Base-by-base conservation (phyloP, 2,329 filamentous ascomycete species). In the Trichoderma sp. region DNA sequence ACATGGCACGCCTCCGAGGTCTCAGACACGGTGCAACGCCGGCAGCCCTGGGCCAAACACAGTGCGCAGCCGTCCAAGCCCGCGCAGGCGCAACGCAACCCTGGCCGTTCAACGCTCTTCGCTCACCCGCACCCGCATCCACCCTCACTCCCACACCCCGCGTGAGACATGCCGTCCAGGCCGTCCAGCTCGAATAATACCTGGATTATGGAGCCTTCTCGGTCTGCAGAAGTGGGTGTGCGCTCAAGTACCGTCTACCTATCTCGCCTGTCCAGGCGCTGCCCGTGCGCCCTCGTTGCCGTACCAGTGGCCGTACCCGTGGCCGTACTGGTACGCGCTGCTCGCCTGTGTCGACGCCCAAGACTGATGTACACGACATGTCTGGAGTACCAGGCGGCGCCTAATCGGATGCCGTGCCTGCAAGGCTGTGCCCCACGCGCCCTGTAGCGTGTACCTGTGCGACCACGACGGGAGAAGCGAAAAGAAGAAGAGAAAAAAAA, bases 321-420 rank as follows among this genome's bases (percentile, higher is more conserved):
- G 56, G 10, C 59, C 19, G 25, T 54, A 53, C 35, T 25, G 45
- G 34, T 64, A 64, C 60, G 10, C 29, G 29, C 60, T 17, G 25
- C 17, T 29, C 27, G 61, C n/a, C 32, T 34, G 61, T 50, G 5
- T 29, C 17, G n/a, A 54, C 25, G 35, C 25, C 27, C 35, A 50
- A 56, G 61, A 35, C 19, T n/a, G 22, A n/a, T 22, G 61, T 64
- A 34, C 35, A 50, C 35, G 17, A 7, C 25, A 34, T 54, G 61
- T 64, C 32, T 64, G 61, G 50, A 42, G 50, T 56, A 64, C 50
- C 25, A 48, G 48, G 66, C 59, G 59, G 58, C 66, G 59, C 66
- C 66, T 68, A 68, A 68, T 64, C 66, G 66, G 66, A 68, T 68
- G 66, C 58, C 58, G 48, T 58, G 22, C 66, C 66, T 64, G 66